Conservation (phyloP, 805 yeast genomes). For the Cyberlindnera nakhonratchasimensis region DNA sequence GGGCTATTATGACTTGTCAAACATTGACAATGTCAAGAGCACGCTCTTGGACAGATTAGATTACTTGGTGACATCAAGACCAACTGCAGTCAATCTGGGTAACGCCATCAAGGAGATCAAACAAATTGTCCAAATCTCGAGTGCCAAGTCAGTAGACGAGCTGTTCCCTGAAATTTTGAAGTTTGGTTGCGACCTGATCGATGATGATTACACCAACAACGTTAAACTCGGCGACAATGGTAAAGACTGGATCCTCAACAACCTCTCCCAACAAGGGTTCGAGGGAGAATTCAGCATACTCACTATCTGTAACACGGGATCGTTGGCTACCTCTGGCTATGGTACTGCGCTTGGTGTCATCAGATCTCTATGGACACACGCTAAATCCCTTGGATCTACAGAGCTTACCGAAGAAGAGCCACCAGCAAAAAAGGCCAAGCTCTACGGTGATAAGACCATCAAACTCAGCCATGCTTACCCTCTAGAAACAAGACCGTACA, state of each 20-base stretch:
- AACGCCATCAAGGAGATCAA: constrained; percentile 54
- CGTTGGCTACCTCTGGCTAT: constrained; percentile 94
- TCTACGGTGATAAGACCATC: constrained; percentile 32
- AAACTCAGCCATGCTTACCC: constrained; percentile 74
- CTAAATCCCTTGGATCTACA: constrained; percentile 23
- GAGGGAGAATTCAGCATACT: constrained; percentile 72
- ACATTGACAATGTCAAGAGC: constrained; percentile 33
- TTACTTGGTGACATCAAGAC: constrained; percentile 72
- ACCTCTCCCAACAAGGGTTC: constrained; percentile 45
- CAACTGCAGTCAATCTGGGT: constrained; percentile 91
- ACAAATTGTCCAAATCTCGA: constrained; percentile 30
- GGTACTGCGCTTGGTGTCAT: constrained; percentile 96
- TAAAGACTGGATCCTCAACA: constrained; percentile 54
- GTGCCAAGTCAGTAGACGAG: constrained; percentile 22
- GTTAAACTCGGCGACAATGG: constrained; percentile 79
- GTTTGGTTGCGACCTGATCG: constrained; percentile 56
- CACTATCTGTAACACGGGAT: constrained; percentile 95
- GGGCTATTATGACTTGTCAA: constrained; percentile 31
- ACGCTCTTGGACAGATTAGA: constrained; percentile 50
- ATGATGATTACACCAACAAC: constrained; percentile 78
- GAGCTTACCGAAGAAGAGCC: constrained; percentile 19
- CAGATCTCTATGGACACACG: constrained; percentile 58
- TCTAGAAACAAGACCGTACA: constrained; percentile 93
- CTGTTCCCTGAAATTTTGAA: constrained; percentile 35
- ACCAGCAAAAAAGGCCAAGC: constrained; percentile 27